phyloP scores from a whole-genome alignment of 2,329 filamentous ascomycete genomes.

The Akanthomyces dipterigenus region DNA sequence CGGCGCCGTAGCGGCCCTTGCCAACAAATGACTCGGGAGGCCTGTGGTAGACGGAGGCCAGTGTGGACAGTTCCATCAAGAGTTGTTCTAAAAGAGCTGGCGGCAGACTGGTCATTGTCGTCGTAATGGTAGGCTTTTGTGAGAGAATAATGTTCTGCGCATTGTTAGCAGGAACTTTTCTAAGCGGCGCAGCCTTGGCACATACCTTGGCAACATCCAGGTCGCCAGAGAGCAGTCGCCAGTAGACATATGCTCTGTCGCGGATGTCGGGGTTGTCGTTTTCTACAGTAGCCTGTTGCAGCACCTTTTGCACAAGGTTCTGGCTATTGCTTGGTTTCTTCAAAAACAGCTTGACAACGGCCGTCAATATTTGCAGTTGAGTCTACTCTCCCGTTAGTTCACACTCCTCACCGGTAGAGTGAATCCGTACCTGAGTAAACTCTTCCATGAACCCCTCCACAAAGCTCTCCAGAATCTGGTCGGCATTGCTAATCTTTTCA shows the following conservation, averaged over 20 bases:
- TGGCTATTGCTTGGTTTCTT: conserved; percentile 94
- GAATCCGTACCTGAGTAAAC: conserved; percentile 72
- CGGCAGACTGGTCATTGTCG: conserved; percentile 87
- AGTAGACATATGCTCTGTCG: conserved; percentile 96
- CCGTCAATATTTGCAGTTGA: conserved; percentile 95
- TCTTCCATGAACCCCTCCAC: conserved; percentile 94
- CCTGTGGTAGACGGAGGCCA: conserved; percentile 98
- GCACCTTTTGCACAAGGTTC: conserved; percentile 84
- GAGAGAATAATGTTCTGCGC: conserved; percentile 76
- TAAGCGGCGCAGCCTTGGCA: not conserved
- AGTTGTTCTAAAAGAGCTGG: conserved; percentile 79
- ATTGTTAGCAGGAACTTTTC: conserved; percentile 18
- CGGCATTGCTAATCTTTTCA: conserved; percentile 98
- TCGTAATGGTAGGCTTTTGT: conserved; percentile 87
- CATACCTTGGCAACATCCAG: conserved; percentile 77
- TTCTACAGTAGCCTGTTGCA: conserved; percentile 86
- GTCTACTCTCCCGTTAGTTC: conserved; percentile 48
- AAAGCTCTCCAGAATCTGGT: conserved; percentile 84
- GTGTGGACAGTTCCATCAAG: conserved; percentile 84
- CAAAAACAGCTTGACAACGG: conserved; percentile 93
- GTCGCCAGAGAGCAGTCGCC: conserved; percentile 90
- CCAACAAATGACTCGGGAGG: conserved; percentile 97
- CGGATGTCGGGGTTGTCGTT: conserved; percentile 97
- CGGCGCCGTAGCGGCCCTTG: conserved; percentile 86
- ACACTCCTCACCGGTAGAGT: not conserved